Base-by-base conservation (phyloP, 176 grass and related monocot genomes). In the Avena atlantica region DNA sequence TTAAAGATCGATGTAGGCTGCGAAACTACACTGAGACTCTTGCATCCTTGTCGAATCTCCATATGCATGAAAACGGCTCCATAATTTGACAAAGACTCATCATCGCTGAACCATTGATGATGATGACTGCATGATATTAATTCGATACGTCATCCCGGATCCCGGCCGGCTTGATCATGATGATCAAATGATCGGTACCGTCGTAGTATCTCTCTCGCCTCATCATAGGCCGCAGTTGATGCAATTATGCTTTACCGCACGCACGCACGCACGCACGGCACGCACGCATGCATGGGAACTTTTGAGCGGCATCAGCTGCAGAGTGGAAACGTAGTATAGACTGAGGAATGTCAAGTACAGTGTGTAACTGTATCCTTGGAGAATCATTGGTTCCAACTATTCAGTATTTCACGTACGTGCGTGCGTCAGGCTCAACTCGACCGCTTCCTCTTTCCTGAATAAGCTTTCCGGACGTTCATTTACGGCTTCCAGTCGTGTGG, bases 171-270 rank as follows among this genome's bases (percentile, higher is more conserved):
- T 49, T 84, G 85, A 84, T 50, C 0, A 34, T 34, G 66, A 73
- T n/a, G 23, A 48, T 48, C 45, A 84, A 80, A 91, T 90, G 89
- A 83, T 42, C 40, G 40, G 31, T 34, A 34, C 31, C 31, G 31
- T 34, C 31, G 59, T 91, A 84, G 31, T 34, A 34, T 34, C 31
- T 91, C 89, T 87, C 60, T 63, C 21, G 27, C 61, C 64, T 76
- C 63, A 75, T 79, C 53, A 73, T 83, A 76, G 44, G 70, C 73
- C 5, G 64, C 79, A 56, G 24, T 48, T 11, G 24, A 62, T 76
- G 84, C 57, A 87, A 74, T 84, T 57, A 91, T 84, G 85, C 72
- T 86, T 80, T 37, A 70, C 48, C 73, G 14, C 29, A 64, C 40
- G 16, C 60, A 25, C 23, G 3, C 27, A 29, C 27, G n/a, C 60